Evolutionary conservation across 345 rosid genomes (phyloP), one percentile per base, ranked within the genome.

Genomic region (Gossypium sturtianum): DNA sequence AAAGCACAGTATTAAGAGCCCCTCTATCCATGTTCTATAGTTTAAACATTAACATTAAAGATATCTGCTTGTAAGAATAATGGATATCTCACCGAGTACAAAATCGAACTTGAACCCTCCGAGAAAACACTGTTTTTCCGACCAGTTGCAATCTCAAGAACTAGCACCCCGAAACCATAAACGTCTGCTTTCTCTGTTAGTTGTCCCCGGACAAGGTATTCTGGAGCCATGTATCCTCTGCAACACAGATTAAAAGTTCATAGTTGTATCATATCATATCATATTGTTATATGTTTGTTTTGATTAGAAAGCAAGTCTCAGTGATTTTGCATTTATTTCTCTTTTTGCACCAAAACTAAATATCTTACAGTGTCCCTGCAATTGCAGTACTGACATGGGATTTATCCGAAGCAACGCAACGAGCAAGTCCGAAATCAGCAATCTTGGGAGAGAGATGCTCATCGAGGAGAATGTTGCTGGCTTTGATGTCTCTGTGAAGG

Each of bases 211-310:
- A 85, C 71, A 7, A 87, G 84, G 60, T 87, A 85, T 59, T 87
- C 88, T 0, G 90, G 90, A 73, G 90, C 90, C 87, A 85, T 85
- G 78, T 87, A 87, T 3, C 90, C 90, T 2, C 90, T 87, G 85
- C 76, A 63, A 19, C 3, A 45, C 12, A 45, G 49, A 45, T 45
- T 45, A 34, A 5, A 34, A 34, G 7, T 34, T 34, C 7, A 34
- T 34, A 34, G 7, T 34, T 34, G 41, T 34, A 5, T 5, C 41
- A 34, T 34, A 34, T 34, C 7, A 34, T 34, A 34, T 34, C 41
- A 34, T 34, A 5, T 34, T 34, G 7, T 34, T 34, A 34, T 34
- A 34, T 34, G 41, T 34, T 34, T 34, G 41, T 34, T 34, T 34
- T 34, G 41, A 34, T 34, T 34, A 34, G 41, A 34, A 5, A 34